Conservation (phyloP, 164 flowering plant genomes). For the Vitis amurensis region DNA sequence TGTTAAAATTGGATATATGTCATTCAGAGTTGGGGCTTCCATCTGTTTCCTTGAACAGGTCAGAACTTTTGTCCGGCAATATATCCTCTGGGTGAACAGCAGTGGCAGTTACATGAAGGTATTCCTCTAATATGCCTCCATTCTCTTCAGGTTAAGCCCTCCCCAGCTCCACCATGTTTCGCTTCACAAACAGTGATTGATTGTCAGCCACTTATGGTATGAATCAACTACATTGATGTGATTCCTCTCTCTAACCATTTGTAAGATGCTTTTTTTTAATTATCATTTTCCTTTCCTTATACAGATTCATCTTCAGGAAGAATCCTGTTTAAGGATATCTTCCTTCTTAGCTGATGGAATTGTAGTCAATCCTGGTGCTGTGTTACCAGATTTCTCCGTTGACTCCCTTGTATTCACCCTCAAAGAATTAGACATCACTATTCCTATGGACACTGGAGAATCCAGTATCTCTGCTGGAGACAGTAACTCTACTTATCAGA, state of each 20-base stretch:
- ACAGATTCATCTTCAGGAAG: constrained; percentile 95
- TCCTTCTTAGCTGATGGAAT: constrained; percentile 95
- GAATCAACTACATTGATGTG: background rate
- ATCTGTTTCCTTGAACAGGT: constrained; percentile 35
- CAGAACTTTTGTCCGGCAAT: constrained; percentile 79
- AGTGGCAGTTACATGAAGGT: constrained; percentile 47
- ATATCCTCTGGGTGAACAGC: constrained; percentile 74
- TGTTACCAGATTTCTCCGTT: constrained; percentile 86
- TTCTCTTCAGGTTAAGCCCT: constrained; percentile 80
- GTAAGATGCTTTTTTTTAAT: background rate
- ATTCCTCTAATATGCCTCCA: constrained; percentile 69
- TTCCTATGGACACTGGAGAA: constrained; percentile 54
- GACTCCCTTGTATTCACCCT: constrained; percentile 62
- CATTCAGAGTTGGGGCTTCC: constrained; percentile 9
- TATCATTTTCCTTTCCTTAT: constrained; percentile 8
- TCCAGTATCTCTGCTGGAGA: constrained; percentile 14
- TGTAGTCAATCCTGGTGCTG: constrained; percentile 68
- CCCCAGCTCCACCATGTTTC: constrained; percentile 79
- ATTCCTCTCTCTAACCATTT: background rate
- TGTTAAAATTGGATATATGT: background rate
- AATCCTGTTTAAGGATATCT: constrained; percentile 83
- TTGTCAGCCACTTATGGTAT: constrained; percentile 91
- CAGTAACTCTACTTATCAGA: constrained; percentile 18
- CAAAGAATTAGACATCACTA: constrained; percentile 69
- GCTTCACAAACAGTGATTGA: constrained; percentile 78